Evolutionary conservation across 768 basidiomycete genomes (phyloP).

Genomic region (Terana coerulea): DNA sequence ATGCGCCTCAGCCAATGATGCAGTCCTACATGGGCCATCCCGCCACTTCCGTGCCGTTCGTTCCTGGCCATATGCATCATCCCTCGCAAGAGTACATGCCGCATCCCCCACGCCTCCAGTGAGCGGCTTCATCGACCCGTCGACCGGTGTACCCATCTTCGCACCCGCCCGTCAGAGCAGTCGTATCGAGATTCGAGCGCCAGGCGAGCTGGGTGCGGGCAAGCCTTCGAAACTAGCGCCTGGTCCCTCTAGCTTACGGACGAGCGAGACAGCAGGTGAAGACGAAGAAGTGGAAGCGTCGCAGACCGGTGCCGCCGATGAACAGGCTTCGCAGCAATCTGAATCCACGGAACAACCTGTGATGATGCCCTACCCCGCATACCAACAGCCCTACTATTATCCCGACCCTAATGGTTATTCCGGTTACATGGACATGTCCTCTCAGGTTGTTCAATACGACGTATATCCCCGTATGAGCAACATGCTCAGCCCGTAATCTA

Average conservation of each 20-base stretch:
- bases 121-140: conserved; percentile 62
- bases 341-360: conserved; percentile 25
- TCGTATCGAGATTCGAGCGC: conserved; percentile 74
- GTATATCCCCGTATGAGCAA: conserved; percentile 53
- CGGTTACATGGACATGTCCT: conserved; percentile 66
- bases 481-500: conserved; percentile 42
- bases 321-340: conserved; percentile 6
- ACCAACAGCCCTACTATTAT: conserved; percentile 67
- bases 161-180: conserved; percentile 68
- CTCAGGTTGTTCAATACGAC: conserved; percentile 63
- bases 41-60: conserved; percentile 43
- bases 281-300: conserved; percentile 10
- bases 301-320: conserved; percentile 7
- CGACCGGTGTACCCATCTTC: conserved; percentile 68
- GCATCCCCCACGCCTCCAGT: conserved; percentile 60
- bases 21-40: conserved; percentile 50
- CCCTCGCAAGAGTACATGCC: conserved; percentile 48
- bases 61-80: conserved; percentile 62
- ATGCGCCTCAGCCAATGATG: conserved; percentile 63
- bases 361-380: conserved; percentile 51
- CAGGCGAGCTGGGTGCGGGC: conserved; percentile 30
- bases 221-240: conserved; percentile 22
- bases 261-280: conserved; percentile 23
- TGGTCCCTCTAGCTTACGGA: conserved; percentile 44
- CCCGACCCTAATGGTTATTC: conserved; percentile 66